Percentiles rank a stretch among this genome's conserved stretches.
Conservation (phyloP, 148 eudicot species). For the Rhododendron mucronatum region DNA sequence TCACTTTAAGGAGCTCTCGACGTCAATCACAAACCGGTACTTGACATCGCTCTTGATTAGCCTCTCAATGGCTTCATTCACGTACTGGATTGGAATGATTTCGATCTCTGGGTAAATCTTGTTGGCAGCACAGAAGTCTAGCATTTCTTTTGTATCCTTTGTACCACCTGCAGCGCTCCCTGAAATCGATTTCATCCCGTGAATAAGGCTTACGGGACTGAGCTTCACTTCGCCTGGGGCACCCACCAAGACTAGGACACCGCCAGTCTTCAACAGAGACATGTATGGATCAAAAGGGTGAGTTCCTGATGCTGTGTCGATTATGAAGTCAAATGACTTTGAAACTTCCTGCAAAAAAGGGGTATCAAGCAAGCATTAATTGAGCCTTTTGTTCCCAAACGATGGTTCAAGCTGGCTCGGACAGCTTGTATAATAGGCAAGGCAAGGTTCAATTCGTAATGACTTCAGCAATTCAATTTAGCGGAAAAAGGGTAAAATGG, state of each 20-base stretch:
- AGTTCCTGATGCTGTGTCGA: slow-evolving; percentile 77
- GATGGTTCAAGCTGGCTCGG: not conserved
- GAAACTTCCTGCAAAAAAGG: slow-evolving; percentile 34
- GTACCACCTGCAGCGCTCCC: slow-evolving; percentile 76
- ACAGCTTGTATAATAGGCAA: not conserved
- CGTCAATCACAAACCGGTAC: slow-evolving; percentile 76
- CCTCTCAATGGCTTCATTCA: slow-evolving; percentile 74
- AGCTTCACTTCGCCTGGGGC: slow-evolving; percentile 65
- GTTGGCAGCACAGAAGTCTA: slow-evolving; percentile 64
- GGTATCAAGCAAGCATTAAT: not conserved
- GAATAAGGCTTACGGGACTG: slow-evolving; percentile 41
- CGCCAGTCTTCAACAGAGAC: slow-evolving; percentile 54
- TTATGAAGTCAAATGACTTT: slow-evolving; percentile 65
- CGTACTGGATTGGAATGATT: slow-evolving; percentile 55
- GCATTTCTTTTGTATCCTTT: slow-evolving; percentile 63
- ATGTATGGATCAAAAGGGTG: slow-evolving; percentile 62
- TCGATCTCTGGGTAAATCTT: slow-evolving; percentile 63
- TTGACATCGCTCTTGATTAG: slow-evolving; percentile 57
- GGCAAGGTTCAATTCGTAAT: no score
- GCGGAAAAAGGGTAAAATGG: no score
- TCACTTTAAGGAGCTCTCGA: slow-evolving; percentile 55
- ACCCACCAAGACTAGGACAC: slow-evolving; percentile 60
- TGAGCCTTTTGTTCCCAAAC: not conserved
- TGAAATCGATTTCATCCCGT: slow-evolving; percentile 54
- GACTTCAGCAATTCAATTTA: no score